Base-by-base conservation (phyloP, 495 filamentous ascomycete species). In the Aspergillus homomorphus region DNA sequence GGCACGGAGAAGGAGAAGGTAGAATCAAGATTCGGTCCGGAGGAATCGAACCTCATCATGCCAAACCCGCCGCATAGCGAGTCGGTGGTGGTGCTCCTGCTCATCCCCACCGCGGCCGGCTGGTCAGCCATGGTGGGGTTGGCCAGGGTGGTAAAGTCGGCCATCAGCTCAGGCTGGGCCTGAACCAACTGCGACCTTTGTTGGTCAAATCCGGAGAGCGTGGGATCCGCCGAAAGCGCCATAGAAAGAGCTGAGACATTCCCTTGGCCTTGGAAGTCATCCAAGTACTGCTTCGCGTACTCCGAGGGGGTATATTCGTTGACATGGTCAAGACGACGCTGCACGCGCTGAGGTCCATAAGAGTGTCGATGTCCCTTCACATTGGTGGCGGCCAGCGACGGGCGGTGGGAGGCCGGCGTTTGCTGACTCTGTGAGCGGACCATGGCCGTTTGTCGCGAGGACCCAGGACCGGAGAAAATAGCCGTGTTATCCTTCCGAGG, bases 401-500 rank as follows among this genome's bases (percentile, higher is more conserved):
- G 66, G 54, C 68, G 66, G 55, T 74, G 64, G 14, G 75, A 73
- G n/a, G 69, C 63, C 16, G 75, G 74, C 48, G 67, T 68, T 56
- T 78, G 75, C 44, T 77, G 73, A 57, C 75, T 79, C 50, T 78
- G 71, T 45, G 77, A 79, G 55, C 77, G 75, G 52, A 69, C 68
- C 77, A 79, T 79, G 49, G 71, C 45, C 22, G 68, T 68, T 46
- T 73, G 68, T 54, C 69, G 69, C 49, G 71, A 69, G 55, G 65
- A 65, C 23, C 68, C 69, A 61, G 59, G 58, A 51, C 58, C 64
- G 19, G 65, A 60, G 43, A 58, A 42, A 26, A 67, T 51, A 30
- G 60, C 50, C 49, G 45, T 58, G 52, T 60, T 62, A 43, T 66
- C 69, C 62, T 60, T 62, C 61, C 60, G 61, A 49, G 63, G 66